These are phyloP conservation scores for Periconia sp. DNA, from an alignment of 2,329 filamentous ascomycete species.

Conservation along the genomic window DNA sequence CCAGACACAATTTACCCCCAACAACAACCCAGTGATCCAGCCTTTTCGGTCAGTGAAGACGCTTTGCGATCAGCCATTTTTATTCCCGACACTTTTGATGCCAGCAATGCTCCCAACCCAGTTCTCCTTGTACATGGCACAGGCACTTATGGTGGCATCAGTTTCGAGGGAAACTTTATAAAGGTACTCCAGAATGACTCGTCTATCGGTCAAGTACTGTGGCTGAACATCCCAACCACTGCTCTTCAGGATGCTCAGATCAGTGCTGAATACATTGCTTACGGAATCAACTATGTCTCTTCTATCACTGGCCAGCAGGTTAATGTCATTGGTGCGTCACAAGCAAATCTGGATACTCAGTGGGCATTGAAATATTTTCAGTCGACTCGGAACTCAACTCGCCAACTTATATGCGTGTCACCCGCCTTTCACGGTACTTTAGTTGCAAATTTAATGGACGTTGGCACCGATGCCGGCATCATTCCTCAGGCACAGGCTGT, in stretches of 20 bases:
- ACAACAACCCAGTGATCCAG: slow-evolving; percentile 46
- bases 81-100: slow-evolving; percentile 52
- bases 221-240: slow-evolving; percentile 57
- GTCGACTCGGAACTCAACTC: slow-evolving; percentile 47
- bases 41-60: slow-evolving; percentile 52
- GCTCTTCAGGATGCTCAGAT: slow-evolving; percentile 53
- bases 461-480: slow-evolving; percentile 25
- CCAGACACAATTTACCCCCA: slow-evolving; percentile 41
- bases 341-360: slow-evolving; percentile 58
- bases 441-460: slow-evolving; percentile 35
- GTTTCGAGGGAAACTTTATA: slow-evolving; percentile 52
- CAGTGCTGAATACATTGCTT: slow-evolving; percentile 59
- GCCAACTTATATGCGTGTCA: slow-evolving; percentile 56
- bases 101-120: slow-evolving; percentile 49
- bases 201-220: slow-evolving; percentile 53
- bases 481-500: slow-evolving; percentile 41
- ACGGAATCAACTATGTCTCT: slow-evolving; percentile 60
- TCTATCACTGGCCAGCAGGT: slow-evolving; percentile 42
- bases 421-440: slow-evolving; percentile 57
- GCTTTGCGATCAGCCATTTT: slow-evolving; percentile 55
- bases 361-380: slow-evolving; percentile 63
- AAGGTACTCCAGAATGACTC: slow-evolving; percentile 48
- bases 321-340: slow-evolving; percentile 56
- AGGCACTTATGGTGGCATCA: slow-evolving; percentile 50
- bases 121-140: slow-evolving; percentile 59